Evolutionary conservation across 2,329 filamentous ascomycete genomes (phyloP), one percentile per base, ranked within the genome.

Genomic region (Claviceps sp.): DNA sequence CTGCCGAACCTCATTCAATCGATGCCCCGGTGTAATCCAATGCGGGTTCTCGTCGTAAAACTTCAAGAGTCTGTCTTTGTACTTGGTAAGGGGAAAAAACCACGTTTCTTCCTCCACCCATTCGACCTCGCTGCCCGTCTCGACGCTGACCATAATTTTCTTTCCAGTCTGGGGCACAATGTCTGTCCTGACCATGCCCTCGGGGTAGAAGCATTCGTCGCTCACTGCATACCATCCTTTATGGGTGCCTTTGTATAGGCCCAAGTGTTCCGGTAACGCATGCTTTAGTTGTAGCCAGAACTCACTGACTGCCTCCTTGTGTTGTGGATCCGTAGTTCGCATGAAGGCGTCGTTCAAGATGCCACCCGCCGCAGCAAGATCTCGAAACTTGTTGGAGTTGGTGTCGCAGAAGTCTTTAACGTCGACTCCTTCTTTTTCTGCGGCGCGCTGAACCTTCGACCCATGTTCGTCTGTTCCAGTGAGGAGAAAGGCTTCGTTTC

Each of bases 401-500:
- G 78, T 75, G 68, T 97, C 89, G 69, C 91, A 97, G 59, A 97
- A 90, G n/a, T 83, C 74, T 65, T 91, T 86, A 0, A 89, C 84
- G 0, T 83, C 76, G 50, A 85, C 76, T 4, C 80, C 80, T 14
- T 86, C 81, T 58, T 81, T 79, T 6, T 76, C 72, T 1, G 93
- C 88, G 0, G 91, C 91, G 66, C 84, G 85, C 66, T 98, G 93
- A 22, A 97, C 85, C 76, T 98, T 98, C 79, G 96, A 86, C 44
- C 93, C 93, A 72, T 98, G 91, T 68, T 98, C 93, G 66, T 98
- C 93, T 38, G 90, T 97, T 54, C 93, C 93, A 1, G 93, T 98
- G 60, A 85, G 84, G 14, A 98, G 72, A 56, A 88, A 75, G 3
- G 90, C 85, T 47, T 76, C 70, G 34, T 80, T 67, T 40, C 87